These are phyloP conservation scores for Aegilops speltoides DNA, from an alignment of 176 grass and related monocot species.

Conservation along the genomic window DNA sequence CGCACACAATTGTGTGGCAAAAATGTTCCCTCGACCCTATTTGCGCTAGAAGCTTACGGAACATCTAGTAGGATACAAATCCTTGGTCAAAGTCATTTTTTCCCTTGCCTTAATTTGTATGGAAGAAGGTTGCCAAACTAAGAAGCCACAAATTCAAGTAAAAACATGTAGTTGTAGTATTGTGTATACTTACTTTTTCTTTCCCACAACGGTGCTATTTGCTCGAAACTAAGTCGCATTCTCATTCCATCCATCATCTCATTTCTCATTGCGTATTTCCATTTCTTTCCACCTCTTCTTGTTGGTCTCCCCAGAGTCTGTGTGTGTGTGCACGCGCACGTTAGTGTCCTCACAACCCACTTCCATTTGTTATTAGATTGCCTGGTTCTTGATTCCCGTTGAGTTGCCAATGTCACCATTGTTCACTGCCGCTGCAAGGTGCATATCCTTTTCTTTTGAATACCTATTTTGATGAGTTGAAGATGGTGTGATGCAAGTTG, in stretches of 20 bases:
- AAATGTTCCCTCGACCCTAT: too few relatives aligned
- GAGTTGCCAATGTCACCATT: neutral
- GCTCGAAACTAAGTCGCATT: too few relatives aligned
- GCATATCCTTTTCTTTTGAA: neutral
- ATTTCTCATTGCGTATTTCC: neutral
- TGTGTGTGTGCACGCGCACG: too few relatives aligned
- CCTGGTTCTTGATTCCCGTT: neutral
- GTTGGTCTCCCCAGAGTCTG: too few relatives aligned
- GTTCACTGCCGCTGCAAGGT: neutral
- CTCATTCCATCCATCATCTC: neutral
- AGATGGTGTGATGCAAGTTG: neutral
- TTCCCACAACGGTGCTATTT: too few relatives aligned
- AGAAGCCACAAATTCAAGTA: neutral
- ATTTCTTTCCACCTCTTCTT: neutral
- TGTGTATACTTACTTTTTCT: too few relatives aligned
- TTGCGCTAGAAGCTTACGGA: too few relatives aligned
- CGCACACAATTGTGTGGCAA: too few relatives aligned
- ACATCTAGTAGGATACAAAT: too few relatives aligned
- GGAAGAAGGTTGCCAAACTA: neutral
- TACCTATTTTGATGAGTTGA: neutral
- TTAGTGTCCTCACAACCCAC: neutral
- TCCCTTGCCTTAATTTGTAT: too few relatives aligned
- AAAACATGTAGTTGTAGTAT: neutral
- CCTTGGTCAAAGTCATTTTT: too few relatives aligned
- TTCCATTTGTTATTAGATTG: neutral